Base-by-base conservation (phyloP, 2,329 filamentous ascomycete genomes). In the Tolypocladium pustulatum region DNA sequence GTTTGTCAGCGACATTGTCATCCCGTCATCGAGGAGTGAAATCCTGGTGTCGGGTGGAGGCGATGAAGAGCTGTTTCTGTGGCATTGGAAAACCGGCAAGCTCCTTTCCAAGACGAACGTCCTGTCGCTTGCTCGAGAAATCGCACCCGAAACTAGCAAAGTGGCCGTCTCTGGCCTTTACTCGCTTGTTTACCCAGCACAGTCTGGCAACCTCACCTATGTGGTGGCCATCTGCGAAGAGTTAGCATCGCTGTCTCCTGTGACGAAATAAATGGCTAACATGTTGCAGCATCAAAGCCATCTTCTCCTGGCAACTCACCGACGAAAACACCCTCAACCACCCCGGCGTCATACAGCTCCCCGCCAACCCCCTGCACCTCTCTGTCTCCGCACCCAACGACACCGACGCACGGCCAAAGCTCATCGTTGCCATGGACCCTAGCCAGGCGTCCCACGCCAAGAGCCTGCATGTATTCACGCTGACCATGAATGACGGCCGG, bases 31-130 rank as follows among this genome's bases (percentile, higher is more conserved):
- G 57, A 73, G 77, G 30, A 78, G 79, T 3, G 79, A 85, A n/a
- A 65, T 88, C 1, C 79, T 99, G 36, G 75, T 97, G 37, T 96
- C 91, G 7, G 94, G 90, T 12, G 93, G 93, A 55, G 94, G 93
- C 4, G 93, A 97, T 66, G 78, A 87, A 60, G 81, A 87, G 62
- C 68, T 99, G 12, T 84, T 88, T 61, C 76, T 92, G 0, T 99
- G 92, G 92, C 80, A 92, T 62, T 99, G 93, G 93, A 73, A 75
- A 49, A 73, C 72, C 0, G 81, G 80, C 20, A 72, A 69, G 22
- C 68, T 89, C 32, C 67, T 86, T 0, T 77, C 80, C 30, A 84
- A 77, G 65, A 71, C 81, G 2, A 78, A 82, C 60, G 63, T 91
- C 22, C 71, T 81, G 7, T 66, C 66, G 1, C 69, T 75, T 8